phyloP scores from a whole-genome alignment of 176 grass and related monocot genomes.

The Chrysopogon serrulatus region DNA sequence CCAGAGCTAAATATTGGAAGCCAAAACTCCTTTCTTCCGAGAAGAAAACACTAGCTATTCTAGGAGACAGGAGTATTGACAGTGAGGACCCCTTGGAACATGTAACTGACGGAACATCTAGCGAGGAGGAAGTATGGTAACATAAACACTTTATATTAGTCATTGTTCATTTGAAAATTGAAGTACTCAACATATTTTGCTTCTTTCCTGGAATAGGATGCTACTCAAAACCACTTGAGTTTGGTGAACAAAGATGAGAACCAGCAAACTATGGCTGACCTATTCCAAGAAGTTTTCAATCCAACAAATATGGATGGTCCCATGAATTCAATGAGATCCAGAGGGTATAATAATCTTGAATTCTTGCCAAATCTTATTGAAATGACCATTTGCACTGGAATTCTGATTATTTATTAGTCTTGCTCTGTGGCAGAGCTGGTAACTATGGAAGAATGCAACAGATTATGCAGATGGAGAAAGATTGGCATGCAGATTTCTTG shows the following conservation, averaged over 20 bases:
- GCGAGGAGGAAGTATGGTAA: slow-evolving; percentile 69
- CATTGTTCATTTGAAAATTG: background rate
- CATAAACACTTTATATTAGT: background rate
- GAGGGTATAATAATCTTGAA: slow-evolving; percentile 41
- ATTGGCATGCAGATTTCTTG: slow-evolving; percentile 56
- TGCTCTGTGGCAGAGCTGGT: slow-evolving; percentile 43
- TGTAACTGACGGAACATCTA: slow-evolving; percentile 59
- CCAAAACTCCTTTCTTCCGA: slow-evolving; percentile 14
- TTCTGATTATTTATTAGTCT: slow-evolving; percentile 18
- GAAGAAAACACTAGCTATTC: slow-evolving; percentile 41
- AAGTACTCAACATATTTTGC: slow-evolving; percentile 18
- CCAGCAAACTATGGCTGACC: slow-evolving; percentile 68
- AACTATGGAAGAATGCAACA: slow-evolving; percentile 73
- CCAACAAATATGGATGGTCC: slow-evolving; percentile 23
- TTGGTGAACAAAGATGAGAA: slow-evolving; percentile 52
- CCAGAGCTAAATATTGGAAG: slow-evolving; percentile 33
- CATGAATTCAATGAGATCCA: slow-evolving; percentile 32
- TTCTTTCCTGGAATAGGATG: slow-evolving; percentile 49
- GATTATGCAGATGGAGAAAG: slow-evolving; percentile 83
- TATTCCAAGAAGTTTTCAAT: slow-evolving; percentile 82
- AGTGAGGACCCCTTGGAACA: slow-evolving; percentile 60
- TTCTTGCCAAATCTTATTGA: background rate
- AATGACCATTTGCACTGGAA: slow-evolving; percentile 1
- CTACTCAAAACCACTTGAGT: slow-evolving; percentile 41
- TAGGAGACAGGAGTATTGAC: slow-evolving; percentile 59